Evolutionary conservation across 169 alveolate genomes (phyloP), one percentile per base, ranked within the genome.

Genomic region (Cryptosporidium sp.): DNA sequence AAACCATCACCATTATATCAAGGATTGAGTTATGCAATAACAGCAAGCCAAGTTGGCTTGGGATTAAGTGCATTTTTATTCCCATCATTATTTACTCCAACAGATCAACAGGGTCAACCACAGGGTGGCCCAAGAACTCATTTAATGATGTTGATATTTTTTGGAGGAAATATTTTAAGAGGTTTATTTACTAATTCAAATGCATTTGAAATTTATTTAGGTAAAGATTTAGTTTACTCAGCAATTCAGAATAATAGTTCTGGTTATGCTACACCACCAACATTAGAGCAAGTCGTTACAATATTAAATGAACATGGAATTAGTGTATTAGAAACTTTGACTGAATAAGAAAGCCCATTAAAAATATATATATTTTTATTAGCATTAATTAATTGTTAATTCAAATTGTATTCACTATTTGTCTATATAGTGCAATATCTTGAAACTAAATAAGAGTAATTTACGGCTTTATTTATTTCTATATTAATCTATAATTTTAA

Each of bases 251-350:
- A 73, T 21, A 73, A 53, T 42, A 73, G 86, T 58, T 73, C 86
- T 10, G 86, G 86, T 12, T 73, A 73, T 37, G 70, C 86, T 1
- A 73, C 86, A 18, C 86, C 86, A 23, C 86, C 86, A 39, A 73
- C 86, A 52, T 31, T 73, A 26, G 86, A 73, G n/a, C 86, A 73
- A 73, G 84, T 89, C 71, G 85, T 45, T 52, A 84, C 85, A 62
- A 89, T 86, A 31, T 67, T 92, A 3, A 65, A 85, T 67, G 91
- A 92, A 29, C 94, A 92, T 86, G 91, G 91, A 85, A 92, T 92
- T 68, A 92, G 91, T 62, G 93, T 92, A 9, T 69, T 92, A 29
- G 94, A 92, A 86, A 75, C 87, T 56, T 39, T 92, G 61, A 86
- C 94, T 44, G 89, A 72, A 60, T 70, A 87, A 37, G 39, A 6